These are phyloP conservation scores for Aureobasidium musti DNA, from an alignment of 2,329 filamentous ascomycete species.

Conservation along the genomic window DNA sequence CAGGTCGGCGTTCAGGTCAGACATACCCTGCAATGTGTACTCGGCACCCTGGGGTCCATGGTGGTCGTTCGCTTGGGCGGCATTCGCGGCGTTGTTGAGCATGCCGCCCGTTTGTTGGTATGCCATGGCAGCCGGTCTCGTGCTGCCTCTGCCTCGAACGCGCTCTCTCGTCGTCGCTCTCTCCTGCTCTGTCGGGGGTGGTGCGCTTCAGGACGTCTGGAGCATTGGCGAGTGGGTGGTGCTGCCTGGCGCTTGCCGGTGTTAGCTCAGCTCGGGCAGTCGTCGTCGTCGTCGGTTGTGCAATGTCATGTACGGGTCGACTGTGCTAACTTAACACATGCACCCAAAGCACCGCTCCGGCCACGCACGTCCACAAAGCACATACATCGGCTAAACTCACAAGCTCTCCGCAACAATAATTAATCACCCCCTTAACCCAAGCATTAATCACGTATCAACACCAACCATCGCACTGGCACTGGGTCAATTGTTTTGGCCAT, in stretches of 20 bases:
- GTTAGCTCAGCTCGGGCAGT: background rate
- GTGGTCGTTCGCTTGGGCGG: slow-evolving; percentile 51
- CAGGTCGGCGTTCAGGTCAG: background rate
- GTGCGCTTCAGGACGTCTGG: background rate
- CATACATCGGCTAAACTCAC: slow-evolving; percentile 15
- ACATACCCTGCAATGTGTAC: slow-evolving; percentile 68
- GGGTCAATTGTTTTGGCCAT: background rate
- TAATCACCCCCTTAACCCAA: background rate
- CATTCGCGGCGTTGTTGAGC: slow-evolving; percentile 51
- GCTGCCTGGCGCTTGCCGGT: slow-evolving; percentile 12
- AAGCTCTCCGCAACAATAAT: background rate
- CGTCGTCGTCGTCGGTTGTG: background rate
- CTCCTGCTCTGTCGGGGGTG: slow-evolving; percentile 14
- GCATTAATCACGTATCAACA: background rate
- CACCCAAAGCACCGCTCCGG: slow-evolving; percentile 7
- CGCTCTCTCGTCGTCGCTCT: slow-evolving; percentile 7
- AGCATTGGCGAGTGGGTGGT: slow-evolving; percentile 13
- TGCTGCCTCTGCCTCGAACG: slow-evolving; percentile 16
- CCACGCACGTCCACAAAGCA: slow-evolving; percentile 16
- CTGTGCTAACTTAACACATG: slow-evolving; percentile 21
- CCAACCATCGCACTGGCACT: background rate
- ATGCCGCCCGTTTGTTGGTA: slow-evolving; percentile 69
- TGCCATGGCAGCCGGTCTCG: slow-evolving; percentile 56
- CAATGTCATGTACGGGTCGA: slow-evolving; percentile 11
- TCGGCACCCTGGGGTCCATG: slow-evolving; percentile 63